Evolutionary conservation across 257 asterid species (phyloP).

Genomic region (Striga asiatica): DNA sequence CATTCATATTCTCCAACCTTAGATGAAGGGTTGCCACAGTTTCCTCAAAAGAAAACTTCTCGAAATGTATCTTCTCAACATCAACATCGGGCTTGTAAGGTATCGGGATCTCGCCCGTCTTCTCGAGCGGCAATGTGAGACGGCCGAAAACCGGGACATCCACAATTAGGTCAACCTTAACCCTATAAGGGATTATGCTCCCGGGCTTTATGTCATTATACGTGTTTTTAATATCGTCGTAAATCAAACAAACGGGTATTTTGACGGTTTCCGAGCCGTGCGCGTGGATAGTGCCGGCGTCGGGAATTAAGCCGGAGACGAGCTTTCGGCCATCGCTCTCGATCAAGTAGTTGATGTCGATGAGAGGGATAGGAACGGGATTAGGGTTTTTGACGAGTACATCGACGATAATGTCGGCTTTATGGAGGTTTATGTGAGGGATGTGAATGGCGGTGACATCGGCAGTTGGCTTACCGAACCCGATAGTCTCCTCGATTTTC

Average conservation of each 20-base stretch:
- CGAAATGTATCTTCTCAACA: constrained; percentile 16
- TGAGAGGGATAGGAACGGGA: constrained; percentile 25
- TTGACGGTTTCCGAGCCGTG: constrained; percentile 1
- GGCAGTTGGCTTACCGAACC: constrained; percentile 91
- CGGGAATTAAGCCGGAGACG: background rate
- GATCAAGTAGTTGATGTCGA: constrained; percentile 1
- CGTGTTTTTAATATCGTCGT: background rate
- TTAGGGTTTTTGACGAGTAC: constrained; percentile 72
- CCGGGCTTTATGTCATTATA: background rate
- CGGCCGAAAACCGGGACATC: constrained; percentile 1
- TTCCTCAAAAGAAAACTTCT: constrained; percentile 83
- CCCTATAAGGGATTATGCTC: background rate
- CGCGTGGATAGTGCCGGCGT: background rate
- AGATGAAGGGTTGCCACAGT: constrained; percentile 65
- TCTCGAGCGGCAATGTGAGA: constrained; percentile 3
- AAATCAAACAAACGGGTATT: background rate
- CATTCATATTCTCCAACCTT: constrained; percentile 84
- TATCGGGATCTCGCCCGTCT: constrained; percentile 1
- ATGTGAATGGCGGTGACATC: constrained; percentile 71
- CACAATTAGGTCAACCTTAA: constrained; percentile 1
- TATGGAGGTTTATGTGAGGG: constrained; percentile 66
- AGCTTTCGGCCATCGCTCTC: constrained; percentile 1
- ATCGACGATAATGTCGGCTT: constrained; percentile 67
- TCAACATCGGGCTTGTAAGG: background rate
- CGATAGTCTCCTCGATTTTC: constrained; percentile 83